A percentile compares a stretch with the other conserved stretches of the same genome.
phyloP scores from a whole-genome alignment of 2,329 filamentous ascomycete species.

The Colletotrichum euphorbiae region DNA sequence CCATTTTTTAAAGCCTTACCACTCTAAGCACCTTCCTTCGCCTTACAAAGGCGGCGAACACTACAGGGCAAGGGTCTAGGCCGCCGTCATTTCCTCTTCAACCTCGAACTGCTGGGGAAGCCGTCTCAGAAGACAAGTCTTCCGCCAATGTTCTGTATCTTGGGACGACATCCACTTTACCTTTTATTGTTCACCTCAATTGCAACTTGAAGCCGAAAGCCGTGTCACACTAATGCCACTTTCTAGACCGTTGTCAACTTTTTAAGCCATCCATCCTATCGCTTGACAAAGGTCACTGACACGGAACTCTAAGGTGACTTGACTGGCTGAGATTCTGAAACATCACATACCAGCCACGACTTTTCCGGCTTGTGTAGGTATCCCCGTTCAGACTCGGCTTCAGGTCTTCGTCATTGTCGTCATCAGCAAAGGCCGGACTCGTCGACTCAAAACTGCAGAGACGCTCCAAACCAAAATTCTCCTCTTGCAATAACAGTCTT shows the following conservation, averaged over 20 bases:
- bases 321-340: not conserved
- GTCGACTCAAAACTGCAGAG: not conserved
- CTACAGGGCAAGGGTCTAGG: not conserved
- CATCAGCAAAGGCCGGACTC: too few relatives aligned
- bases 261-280: not conserved
- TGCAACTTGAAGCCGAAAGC: not conserved
- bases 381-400: not conserved
- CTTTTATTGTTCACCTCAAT: not conserved
- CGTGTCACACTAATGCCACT: not conserved
- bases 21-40: not conserved
- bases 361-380: not conserved
- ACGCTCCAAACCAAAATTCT: not conserved
- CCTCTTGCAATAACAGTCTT: too few relatives aligned
- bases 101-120: not conserved
- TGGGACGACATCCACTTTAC: constrained; percentile 9
- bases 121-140: not conserved
- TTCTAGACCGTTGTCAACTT: not conserved
- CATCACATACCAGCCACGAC: not conserved
- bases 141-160: not conserved
- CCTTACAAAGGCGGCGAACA: not conserved
- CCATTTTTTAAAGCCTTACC: constrained; percentile 18
- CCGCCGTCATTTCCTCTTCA: not conserved
- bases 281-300: not conserved
- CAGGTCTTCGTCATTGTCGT: not conserved
- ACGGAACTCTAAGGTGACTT: not conserved